Conservation (phyloP, 116 monocot genomes). For the Cymodocea nodosa region DNA sequence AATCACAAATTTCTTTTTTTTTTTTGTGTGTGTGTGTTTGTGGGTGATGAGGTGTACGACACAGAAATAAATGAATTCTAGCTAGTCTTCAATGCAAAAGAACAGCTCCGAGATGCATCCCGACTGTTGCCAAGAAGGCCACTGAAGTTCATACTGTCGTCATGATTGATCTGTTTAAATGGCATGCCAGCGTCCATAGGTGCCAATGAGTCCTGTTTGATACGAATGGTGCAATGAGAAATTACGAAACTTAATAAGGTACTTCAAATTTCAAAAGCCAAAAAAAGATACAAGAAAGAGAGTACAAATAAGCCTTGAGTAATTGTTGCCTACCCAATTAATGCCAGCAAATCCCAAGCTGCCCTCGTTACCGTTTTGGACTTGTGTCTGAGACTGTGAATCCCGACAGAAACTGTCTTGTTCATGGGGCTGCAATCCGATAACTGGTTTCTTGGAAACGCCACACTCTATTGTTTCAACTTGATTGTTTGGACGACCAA, state of each 20-base stretch:
- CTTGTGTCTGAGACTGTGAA: neutral
- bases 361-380: neutral
- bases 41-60: neutral
- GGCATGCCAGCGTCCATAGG: slow-evolving; percentile 19
- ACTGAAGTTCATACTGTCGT: slow-evolving; percentile 25
- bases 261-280: neutral
- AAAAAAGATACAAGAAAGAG: neutral
- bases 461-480: too few relatives aligned
- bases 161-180: slow-evolving; percentile 21
- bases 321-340: slow-evolving; percentile 9
- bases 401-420: neutral
- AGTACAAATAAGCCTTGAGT: neutral
- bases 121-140: slow-evolving; percentile 19
- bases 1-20: too few relatives aligned
- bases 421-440: neutral
- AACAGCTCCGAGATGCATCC: slow-evolving; percentile 40
- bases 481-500: neutral
- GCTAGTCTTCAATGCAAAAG: neutral
- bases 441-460: neutral
- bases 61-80: neutral
- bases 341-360: slow-evolving; percentile 9
- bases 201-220: slow-evolving; percentile 35
- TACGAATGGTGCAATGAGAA: neutral
- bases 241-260: neutral
- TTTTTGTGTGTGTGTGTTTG: neutral